Base-by-base conservation (phyloP, 768 basidiomycete genomes). In the Hortiboletus flavorubellus region DNA sequence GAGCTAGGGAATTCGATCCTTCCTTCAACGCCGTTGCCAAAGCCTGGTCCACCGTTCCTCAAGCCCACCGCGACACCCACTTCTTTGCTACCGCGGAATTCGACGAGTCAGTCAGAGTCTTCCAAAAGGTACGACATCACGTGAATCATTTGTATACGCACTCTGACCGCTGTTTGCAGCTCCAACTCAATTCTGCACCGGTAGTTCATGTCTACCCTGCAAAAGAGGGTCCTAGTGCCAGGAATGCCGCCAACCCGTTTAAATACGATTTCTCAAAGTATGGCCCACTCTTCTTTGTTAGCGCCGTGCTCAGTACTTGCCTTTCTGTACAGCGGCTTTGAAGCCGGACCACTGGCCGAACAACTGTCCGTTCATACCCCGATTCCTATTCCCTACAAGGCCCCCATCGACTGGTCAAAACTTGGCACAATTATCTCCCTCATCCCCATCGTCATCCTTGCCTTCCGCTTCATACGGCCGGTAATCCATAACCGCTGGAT, bases 21-120 rank as follows among this genome's bases (percentile, higher is more conserved):
- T 78, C 85, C 6, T 97, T 85, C 81, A 79, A 78, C n/a, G 74
- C 84, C 4, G 87, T 96, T 12, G 89, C 91, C 35, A 84, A 84
- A 63, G 84, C 91, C n/a, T 98, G 94, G 94, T 68, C 80, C 4
- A 77, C 76, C 14, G 79, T 80, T 9, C 72, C 89, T 8, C 63
- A 78, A 53, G 76, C 76, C 21, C 73, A 88, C n/a, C 81, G 87
- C 40, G 80, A 91, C 68, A 75, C 78, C 52, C 95, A 98, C 71
- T 95, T 98, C 82, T 99, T 98, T 66, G 97, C 85, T 9, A 87
- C 86, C 12, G 70, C 93, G 31, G 97, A 99, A 72, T 98, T 97
- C 67, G 84, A 90, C 64, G 78, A 89, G 37, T 87, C 83, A 8
- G 78, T 83, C 51, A 71, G 75, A 2, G 79, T 93, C 42, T 99